Percentiles rank a stretch among this genome's conserved stretches.
Conservation (phyloP, 1,284 basidiomycete genomes). For the Ganoderma sinense region DNA sequence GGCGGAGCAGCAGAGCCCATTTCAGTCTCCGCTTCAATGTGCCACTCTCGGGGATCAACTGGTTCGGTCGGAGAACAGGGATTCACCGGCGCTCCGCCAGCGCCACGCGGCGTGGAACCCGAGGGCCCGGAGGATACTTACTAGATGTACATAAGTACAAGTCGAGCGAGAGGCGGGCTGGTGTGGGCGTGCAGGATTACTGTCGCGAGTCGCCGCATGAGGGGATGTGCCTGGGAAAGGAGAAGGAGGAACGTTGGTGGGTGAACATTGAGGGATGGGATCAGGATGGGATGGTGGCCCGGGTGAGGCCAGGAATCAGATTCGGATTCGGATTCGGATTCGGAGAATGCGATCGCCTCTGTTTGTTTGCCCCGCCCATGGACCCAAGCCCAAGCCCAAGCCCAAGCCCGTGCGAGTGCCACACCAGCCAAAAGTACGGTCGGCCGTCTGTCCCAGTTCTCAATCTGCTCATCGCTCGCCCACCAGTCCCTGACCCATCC, state of each 20-base stretch:
- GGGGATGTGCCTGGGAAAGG: background rate
- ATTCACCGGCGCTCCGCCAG: too few species aligned
- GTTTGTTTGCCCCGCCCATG: background rate
- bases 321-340: too few species aligned
- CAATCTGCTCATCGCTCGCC: background rate
- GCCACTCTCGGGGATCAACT: background rate
- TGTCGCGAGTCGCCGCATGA: background rate
- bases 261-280: background rate
- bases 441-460: background rate
- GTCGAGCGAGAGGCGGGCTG: too few species aligned
- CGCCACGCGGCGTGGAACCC: too few species aligned
- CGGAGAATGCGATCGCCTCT: background rate
- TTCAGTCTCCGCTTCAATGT: conserved; percentile 19
- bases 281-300: too few species aligned
- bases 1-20: conserved; percentile 12
- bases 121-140: too few species aligned
- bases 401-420: too few species aligned
- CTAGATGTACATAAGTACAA: too few species aligned
- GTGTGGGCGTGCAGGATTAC: too few species aligned
- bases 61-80: background rate
- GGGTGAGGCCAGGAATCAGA: background rate
- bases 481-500: background rate
- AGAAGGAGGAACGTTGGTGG: conserved; percentile 10
- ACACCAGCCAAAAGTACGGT: too few species aligned
- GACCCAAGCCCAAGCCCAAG: background rate